These are phyloP conservation scores for Lactarius deliciosus DNA, from an alignment of 768 basidiomycete genomes.

Conservation along the genomic window DNA sequence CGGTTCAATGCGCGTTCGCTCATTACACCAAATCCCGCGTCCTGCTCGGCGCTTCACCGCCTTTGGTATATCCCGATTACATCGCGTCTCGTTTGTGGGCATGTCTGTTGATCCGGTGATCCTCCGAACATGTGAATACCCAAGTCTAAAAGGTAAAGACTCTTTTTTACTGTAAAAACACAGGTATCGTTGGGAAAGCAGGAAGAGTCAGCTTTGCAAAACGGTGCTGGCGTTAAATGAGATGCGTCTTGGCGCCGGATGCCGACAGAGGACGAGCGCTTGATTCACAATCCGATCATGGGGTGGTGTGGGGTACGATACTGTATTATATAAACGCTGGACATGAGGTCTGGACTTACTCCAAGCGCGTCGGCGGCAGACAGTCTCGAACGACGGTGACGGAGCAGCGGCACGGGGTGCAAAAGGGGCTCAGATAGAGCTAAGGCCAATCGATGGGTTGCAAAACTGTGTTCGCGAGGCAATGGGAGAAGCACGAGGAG, in stretches of 20 bases:
- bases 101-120: neutral
- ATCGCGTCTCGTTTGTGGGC: neutral
- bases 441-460: constrained; percentile 9
- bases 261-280: constrained; percentile 14
- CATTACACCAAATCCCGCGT: constrained; percentile 1
- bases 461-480: neutral
- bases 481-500: neutral
- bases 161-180: neutral
- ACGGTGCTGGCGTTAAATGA: neutral
- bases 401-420: constrained; percentile 5
- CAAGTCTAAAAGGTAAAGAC: neutral
- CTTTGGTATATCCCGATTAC: constrained; percentile 1
- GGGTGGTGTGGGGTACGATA: constrained; percentile 22
- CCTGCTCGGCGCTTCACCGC: neutral
- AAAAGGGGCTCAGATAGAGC: constrained; percentile 12
- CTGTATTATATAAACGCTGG: constrained; percentile 9
- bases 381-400: constrained; percentile 19
- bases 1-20: neutral
- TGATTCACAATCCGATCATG: constrained; percentile 14
- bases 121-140: neutral
- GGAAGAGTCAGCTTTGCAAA: neutral
- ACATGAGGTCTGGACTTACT: constrained; percentile 18
- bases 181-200: neutral
- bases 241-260: neutral
- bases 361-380: neutral